A percentile compares a stretch with the other conserved stretches of the same genome.
phyloP scores from a whole-genome alignment of 768 basidiomycete genomes.

The Boletus pseudopeckii region DNA sequence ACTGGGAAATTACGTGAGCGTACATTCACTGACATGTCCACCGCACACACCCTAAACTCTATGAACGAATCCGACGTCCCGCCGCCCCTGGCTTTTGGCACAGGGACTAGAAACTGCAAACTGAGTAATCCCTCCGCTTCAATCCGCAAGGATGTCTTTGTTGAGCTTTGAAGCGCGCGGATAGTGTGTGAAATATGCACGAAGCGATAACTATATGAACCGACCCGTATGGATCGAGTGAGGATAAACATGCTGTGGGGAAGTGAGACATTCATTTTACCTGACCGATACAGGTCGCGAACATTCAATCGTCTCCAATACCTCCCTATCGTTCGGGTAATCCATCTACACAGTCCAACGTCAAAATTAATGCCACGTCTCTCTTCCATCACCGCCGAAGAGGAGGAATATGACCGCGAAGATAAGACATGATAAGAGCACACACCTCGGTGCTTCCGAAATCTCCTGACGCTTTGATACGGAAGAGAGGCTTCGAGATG shows the following conservation, averaged over 20 bases:
- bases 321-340: constrained; percentile 89
- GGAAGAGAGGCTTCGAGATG: constrained; percentile 56
- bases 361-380: not conserved
- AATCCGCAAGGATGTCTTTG: constrained; percentile 86
- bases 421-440: not conserved
- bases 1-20: constrained; percentile 20
- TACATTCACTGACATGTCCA: not conserved
- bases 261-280: constrained; percentile 39
- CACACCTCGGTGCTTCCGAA: constrained; percentile 83
- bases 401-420: not conserved
- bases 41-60: constrained; percentile 74
- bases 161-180: constrained; percentile 76
- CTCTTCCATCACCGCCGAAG: not conserved
- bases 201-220: constrained; percentile 67
- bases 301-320: constrained; percentile 90
- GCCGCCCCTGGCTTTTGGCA: constrained; percentile 37
- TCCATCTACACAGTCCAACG: constrained; percentile 66
- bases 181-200: constrained; percentile 68
- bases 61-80: constrained; percentile 66
- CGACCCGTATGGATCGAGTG: not conserved
- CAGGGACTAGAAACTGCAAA: constrained; percentile 85
- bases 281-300: constrained; percentile 61
- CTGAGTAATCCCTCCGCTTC: constrained; percentile 80
- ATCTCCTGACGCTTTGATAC: constrained; percentile 76
- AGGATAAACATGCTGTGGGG: not conserved